phyloP scores from a whole-genome alignment of 495 filamentous ascomycete species.

The Polyplosphaeria fusca region DNA sequence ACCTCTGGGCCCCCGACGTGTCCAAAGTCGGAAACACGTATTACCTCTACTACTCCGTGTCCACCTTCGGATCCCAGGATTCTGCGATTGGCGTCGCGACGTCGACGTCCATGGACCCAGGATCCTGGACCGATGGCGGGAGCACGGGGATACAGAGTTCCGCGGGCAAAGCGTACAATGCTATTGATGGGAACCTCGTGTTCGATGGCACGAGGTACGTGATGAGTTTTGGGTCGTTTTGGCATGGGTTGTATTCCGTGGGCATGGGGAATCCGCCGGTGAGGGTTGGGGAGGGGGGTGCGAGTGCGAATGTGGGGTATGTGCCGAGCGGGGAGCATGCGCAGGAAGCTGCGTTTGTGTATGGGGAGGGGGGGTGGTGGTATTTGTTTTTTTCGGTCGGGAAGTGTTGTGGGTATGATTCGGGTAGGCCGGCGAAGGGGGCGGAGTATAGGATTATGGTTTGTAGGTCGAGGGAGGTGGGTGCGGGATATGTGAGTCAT shows the following conservation, averaged over 20 bases:
- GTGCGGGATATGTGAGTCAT: slow-evolving; percentile 59
- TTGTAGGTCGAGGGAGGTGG: slow-evolving; percentile 54
- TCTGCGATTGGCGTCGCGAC: slow-evolving; percentile 67
- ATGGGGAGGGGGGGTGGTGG: slow-evolving; percentile 55
- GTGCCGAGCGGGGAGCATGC: slow-evolving; percentile 53
- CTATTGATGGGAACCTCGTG: slow-evolving; percentile 67
- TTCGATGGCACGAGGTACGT: slow-evolving; percentile 46
- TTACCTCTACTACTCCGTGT: slow-evolving; percentile 71
- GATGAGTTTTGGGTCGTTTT: slow-evolving; percentile 69
- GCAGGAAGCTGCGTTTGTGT: slow-evolving; percentile 58
- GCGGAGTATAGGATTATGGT: slow-evolving; percentile 66
- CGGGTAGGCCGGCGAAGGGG: slow-evolving; percentile 50
- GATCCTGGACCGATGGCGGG: slow-evolving; percentile 61
- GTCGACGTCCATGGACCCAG: slow-evolving; percentile 57
- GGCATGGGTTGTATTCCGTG: slow-evolving; percentile 64
- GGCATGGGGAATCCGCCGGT: slow-evolving; percentile 47
- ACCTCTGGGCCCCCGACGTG: slow-evolving; percentile 71
- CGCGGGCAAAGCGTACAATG: slow-evolving; percentile 55
- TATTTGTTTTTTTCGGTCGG: slow-evolving; percentile 68
- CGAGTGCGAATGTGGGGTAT: slow-evolving; percentile 53
- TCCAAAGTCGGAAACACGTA: slow-evolving; percentile 54
- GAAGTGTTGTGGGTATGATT: slow-evolving; percentile 57
- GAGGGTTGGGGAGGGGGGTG: slow-evolving; percentile 37
- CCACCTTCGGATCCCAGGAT: slow-evolving; percentile 60
- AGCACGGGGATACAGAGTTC: slow-evolving; percentile 49